These are phyloP conservation scores for Lepiota subincarnata DNA, from an alignment of 768 basidiomycete species.

Conservation along the genomic window DNA sequence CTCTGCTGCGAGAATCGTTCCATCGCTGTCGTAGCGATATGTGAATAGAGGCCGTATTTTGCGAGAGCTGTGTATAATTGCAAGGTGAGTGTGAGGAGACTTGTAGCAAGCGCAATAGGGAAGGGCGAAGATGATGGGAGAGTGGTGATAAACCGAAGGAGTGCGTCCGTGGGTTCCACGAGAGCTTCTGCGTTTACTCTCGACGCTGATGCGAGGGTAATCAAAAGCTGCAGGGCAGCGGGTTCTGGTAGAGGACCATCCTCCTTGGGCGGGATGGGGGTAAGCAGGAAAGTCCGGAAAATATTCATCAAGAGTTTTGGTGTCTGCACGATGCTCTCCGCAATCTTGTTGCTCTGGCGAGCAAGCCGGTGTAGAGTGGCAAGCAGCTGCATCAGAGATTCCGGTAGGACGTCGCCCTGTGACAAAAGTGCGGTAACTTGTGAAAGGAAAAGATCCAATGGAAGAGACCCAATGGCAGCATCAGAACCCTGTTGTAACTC, in stretches of 20 bases:
- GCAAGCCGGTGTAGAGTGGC: slow-evolving; percentile 58
- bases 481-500: slow-evolving; percentile 38
- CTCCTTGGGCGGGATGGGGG: slow-evolving; percentile 40
- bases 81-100: slow-evolving; percentile 55
- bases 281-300: slow-evolving; percentile 54
- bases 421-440: slow-evolving; percentile 40
- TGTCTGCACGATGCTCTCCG: slow-evolving; percentile 47
- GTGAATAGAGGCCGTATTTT: slow-evolving; percentile 74
- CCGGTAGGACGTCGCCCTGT: slow-evolving; percentile 39
- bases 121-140: slow-evolving; percentile 43
- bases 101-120: slow-evolving; percentile 38
- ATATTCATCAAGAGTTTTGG: slow-evolving; percentile 49
- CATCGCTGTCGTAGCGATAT: slow-evolving; percentile 60
- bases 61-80: slow-evolving; percentile 62
- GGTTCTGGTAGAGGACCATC: slow-evolving; percentile 37
- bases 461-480: slow-evolving; percentile 29
- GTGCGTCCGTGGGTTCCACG: slow-evolving; percentile 52
- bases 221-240: slow-evolving; percentile 53
- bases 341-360: slow-evolving; percentile 50
- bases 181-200: slow-evolving; percentile 62
- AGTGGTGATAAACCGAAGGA: slow-evolving; percentile 67
- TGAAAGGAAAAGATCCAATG: slow-evolving; percentile 39
- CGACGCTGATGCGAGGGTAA: slow-evolving; percentile 56
- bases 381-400: slow-evolving; percentile 54
- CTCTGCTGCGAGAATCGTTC: slow-evolving; percentile 52